phyloP scores from a whole-genome alignment of 2,329 filamentous ascomycete species.

The Alternaria brassicae region DNA sequence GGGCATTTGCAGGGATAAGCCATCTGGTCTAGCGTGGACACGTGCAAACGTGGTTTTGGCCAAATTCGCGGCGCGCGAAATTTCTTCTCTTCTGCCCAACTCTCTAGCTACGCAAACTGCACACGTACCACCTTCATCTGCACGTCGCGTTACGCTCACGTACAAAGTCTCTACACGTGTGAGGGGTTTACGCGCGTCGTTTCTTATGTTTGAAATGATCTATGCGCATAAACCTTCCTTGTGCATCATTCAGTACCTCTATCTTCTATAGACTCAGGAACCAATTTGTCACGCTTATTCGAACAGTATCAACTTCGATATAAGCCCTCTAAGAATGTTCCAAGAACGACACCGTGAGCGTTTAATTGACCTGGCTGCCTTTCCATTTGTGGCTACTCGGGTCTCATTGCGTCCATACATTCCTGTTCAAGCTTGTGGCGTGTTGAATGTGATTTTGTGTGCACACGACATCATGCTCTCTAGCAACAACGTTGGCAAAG shows the following conservation, averaged over 20 bases:
- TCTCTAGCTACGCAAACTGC: neutral
- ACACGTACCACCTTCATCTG: neutral
- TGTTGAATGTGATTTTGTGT: neutral
- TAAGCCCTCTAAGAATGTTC: slow-evolving; percentile 52
- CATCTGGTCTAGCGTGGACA: slow-evolving; percentile 17
- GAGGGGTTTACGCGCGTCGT: neutral
- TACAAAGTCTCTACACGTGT: neutral
- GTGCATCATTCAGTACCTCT: neutral
- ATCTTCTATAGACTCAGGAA: slow-evolving; percentile 31
- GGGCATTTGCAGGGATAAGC: slow-evolving; percentile 7
- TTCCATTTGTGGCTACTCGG: slow-evolving; percentile 39
- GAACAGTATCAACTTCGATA: slow-evolving; percentile 47
- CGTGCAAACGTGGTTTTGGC: slow-evolving; percentile 15
- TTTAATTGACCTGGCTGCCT: slow-evolving; percentile 51
- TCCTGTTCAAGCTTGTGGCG: neutral
- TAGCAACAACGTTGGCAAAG: too few relatives aligned
- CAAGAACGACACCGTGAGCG: slow-evolving; percentile 43
- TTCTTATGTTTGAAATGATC: neutral
- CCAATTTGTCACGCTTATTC: slow-evolving; percentile 52
- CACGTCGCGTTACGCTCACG: neutral
- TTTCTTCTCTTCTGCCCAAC: slow-evolving; percentile 1
- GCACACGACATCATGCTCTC: neutral
- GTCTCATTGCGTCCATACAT: slow-evolving; percentile 51
- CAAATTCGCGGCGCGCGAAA: slow-evolving; percentile 12
- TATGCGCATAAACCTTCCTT: neutral